Conservation (phyloP, 257 asterid species). For the Haberlea rhodopensis region DNA sequence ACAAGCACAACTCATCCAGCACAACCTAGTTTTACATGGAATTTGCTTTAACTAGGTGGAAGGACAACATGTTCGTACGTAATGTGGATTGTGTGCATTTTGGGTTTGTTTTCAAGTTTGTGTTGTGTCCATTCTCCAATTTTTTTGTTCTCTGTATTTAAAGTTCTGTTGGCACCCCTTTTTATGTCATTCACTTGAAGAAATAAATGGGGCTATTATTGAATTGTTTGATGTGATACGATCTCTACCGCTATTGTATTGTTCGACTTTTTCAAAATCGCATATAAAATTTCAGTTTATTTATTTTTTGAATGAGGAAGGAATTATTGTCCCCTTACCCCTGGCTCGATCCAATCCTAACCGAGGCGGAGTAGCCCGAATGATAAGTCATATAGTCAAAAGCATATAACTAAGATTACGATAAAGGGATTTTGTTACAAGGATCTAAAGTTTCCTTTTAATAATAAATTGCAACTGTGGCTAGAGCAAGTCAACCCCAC, state of each 20-base stretch:
- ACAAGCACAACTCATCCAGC: slow-evolving; percentile 27
- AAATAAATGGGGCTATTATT: slow-evolving; percentile 24
- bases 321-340: too few species aligned
- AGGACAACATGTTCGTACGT: slow-evolving; percentile 21
- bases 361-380: too few species aligned
- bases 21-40: slow-evolving; percentile 66
- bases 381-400: too few species aligned
- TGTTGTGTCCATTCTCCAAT: slow-evolving; percentile 41
- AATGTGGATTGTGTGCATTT: slow-evolving; percentile 33
- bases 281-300: too few species aligned
- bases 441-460: slow-evolving; percentile 9
- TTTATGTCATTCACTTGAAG: slow-evolving; percentile 33
- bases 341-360: too few species aligned
- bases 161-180: slow-evolving; percentile 44
- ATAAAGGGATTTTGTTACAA: too few species aligned
- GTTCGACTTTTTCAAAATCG: neutral
- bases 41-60: slow-evolving; percentile 51
- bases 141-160: slow-evolving; percentile 73
- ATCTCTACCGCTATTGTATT: neutral
- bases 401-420: too few species aligned
- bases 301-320: too few species aligned
- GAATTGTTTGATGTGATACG: neutral
- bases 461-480: neutral
- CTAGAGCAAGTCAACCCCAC: neutral
- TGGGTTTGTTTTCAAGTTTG: slow-evolving; percentile 28